Base-by-base conservation (phyloP, 164 flowering plant species). In the Chimonanthus praecox region DNA sequence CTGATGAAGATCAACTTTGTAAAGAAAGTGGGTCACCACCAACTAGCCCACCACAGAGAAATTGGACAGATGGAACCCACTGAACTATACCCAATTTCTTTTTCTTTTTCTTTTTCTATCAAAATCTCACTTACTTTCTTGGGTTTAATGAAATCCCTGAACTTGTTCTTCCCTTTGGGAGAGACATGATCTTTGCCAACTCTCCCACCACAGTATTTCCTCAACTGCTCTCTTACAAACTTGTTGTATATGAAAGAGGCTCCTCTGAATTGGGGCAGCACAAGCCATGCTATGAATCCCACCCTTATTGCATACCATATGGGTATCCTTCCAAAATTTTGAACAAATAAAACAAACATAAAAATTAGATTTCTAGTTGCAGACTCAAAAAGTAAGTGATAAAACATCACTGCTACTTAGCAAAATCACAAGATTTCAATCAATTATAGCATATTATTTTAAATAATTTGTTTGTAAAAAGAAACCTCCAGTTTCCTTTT, bases 91-190 rank as follows among this genome's bases (percentile, higher is more conserved):
- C 33, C 33, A 33, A 33, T 33, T 33, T 33, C 33, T 33, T 33
- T 33, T 33, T 33, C 33, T 33, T 33, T 33, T 33, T 33, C 33
- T 33, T 33, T 33, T 33, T 33, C 33, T 33, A 51, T 21, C 9
- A 1, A 47, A 6, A 21, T 45, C 3, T n/a, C 21, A 61, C 78
- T 77, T 71, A 80, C 87, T 66, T 83, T 83, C 71, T 84, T 86
- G 4, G 78, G 74, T 3, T 15, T 0, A 33, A 84, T 47, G 74
- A 78, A 81, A 3, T 82, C 76, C 49, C 83, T 79, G 46, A 84
- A 82, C 78, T 85, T 85, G 77, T 65, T 82, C 79, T 83, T 86
- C 71, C 58, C 80, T 61, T 82, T 74, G 68, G 67, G 79, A 5
- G 76, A 61, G 1, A 71, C 74, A 60, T 71, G 73, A 18, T 73